Evolutionary conservation across 495 filamentous ascomycete species (phyloP).

Genomic region (Hapsidospora chrysogenum): DNA sequence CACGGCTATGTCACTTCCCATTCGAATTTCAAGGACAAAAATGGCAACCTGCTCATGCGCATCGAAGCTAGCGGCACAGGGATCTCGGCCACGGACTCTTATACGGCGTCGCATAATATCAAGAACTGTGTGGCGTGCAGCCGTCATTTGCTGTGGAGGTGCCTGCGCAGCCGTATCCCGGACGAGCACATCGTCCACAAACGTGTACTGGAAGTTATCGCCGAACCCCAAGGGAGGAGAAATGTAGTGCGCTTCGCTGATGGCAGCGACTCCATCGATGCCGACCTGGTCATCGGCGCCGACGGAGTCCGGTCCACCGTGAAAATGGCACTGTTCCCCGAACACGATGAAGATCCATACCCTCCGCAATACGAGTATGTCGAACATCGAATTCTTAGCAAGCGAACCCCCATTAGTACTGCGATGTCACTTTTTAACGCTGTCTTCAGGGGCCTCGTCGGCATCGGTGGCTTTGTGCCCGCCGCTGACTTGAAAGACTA

Average conservation of each 20-base stretch:
- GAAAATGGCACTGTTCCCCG: slow-evolving; percentile 24
- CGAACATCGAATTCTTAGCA: slow-evolving; percentile 8
- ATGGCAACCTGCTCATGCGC: not conserved
- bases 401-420: no score
- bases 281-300: slow-evolving; percentile 41
- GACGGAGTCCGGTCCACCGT: slow-evolving; percentile 40
- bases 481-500: slow-evolving; percentile 7
- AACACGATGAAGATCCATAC: slow-evolving; percentile 10
- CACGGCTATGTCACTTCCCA: slow-evolving; percentile 6
- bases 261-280: slow-evolving; percentile 15
- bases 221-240: slow-evolving; percentile 14
- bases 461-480: slow-evolving; percentile 35
- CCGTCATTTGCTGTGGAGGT: slow-evolving; percentile 1
- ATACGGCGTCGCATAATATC: not conserved
- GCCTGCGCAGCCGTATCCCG: not conserved
- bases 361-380: slow-evolving; percentile 2
- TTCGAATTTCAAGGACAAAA: slow-evolving; percentile 6
- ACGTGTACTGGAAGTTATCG: slow-evolving; percentile 1
- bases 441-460: slow-evolving; percentile 24
- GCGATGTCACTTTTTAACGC: slow-evolving; percentile 10
- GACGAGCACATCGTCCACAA: not conserved
- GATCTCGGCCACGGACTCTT: not conserved
- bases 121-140: not conserved
- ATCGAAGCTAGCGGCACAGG: not conserved
- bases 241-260: slow-evolving; percentile 15